Evolutionary conservation across 768 basidiomycete species (phyloP).

Genomic region (Ramaria sp.): DNA sequence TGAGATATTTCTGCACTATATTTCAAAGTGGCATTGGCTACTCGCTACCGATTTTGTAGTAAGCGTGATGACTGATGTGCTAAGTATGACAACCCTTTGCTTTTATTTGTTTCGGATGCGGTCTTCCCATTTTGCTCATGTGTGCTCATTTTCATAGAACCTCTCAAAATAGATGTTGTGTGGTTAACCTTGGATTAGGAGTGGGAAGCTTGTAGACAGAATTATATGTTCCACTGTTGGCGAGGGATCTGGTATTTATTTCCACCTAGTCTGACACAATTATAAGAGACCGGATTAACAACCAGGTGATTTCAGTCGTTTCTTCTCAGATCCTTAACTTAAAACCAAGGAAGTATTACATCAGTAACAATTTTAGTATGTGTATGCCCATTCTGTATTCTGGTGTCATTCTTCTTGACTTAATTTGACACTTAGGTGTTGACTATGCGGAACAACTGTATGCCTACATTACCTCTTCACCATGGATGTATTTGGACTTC

Average conservation of each 20-base stretch:
- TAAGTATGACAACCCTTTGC: not conserved
- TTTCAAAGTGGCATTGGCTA: not conserved
- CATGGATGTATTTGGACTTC: not conserved
- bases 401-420: not conserved
- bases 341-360: not conserved
- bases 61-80: not conserved
- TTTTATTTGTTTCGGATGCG: not conserved
- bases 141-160: not conserved
- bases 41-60: not conserved
- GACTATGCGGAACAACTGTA: not conserved
- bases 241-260: not conserved
- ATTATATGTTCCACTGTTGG: not conserved
- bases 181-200: not conserved
- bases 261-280: not conserved
- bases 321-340: not conserved
- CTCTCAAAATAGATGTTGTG: not conserved
- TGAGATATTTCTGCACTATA: not conserved
- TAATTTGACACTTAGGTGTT: not conserved
- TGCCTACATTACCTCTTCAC: not conserved
- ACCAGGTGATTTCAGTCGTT: not conserved
- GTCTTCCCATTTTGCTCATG: not conserved
- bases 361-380: not conserved
- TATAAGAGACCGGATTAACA: not conserved
- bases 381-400: not conserved
- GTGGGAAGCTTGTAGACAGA: not conserved